Evolutionary conservation across 192 early-diverging fungal genomes (phyloP).

Genomic region (Mortierella alpina): DNA sequence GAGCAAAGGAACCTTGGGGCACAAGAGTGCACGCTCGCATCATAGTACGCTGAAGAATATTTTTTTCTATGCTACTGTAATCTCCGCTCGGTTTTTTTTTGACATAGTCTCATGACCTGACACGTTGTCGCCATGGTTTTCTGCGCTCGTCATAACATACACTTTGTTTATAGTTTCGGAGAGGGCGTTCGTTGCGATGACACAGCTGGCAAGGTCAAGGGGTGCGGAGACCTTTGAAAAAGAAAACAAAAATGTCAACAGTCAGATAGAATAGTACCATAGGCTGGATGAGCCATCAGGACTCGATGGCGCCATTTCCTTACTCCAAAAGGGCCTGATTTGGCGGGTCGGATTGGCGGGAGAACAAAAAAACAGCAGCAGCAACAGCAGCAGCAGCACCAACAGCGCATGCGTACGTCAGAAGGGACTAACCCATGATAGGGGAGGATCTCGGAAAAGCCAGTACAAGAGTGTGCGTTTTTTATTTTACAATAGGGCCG

Average conservation of each 20-base stretch:
- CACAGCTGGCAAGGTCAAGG: not conserved
- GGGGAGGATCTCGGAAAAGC: not conserved
- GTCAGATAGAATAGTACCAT: too few relatives aligned
- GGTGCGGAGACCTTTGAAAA: not conserved
- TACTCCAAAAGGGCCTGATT: not conserved
- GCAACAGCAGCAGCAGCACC: too few relatives aligned
- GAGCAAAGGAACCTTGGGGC: too few relatives aligned
- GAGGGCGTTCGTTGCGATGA: not conserved
- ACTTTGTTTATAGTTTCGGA: not conserved
- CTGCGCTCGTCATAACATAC: too few relatives aligned
- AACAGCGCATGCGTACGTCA: too few relatives aligned
- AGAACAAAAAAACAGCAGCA: not conserved
- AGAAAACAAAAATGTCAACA: not conserved
- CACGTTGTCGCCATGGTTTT: conserved; percentile 33
- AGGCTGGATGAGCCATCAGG: too few relatives aligned
- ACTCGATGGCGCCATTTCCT: not conserved
- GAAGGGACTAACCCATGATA: too few relatives aligned
- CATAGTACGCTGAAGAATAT: too few relatives aligned
- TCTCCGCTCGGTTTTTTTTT: conserved; percentile 5
- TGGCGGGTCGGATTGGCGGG: conserved; percentile 6
- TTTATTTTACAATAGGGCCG: not conserved
- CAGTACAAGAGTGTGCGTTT: not conserved
- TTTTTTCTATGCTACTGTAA: not conserved
- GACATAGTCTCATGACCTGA: conserved; percentile 10
- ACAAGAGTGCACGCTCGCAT: not conserved